Base-by-base conservation (phyloP, 495 filamentous ascomycete genomes). In the Terfezia boudieri region DNA sequence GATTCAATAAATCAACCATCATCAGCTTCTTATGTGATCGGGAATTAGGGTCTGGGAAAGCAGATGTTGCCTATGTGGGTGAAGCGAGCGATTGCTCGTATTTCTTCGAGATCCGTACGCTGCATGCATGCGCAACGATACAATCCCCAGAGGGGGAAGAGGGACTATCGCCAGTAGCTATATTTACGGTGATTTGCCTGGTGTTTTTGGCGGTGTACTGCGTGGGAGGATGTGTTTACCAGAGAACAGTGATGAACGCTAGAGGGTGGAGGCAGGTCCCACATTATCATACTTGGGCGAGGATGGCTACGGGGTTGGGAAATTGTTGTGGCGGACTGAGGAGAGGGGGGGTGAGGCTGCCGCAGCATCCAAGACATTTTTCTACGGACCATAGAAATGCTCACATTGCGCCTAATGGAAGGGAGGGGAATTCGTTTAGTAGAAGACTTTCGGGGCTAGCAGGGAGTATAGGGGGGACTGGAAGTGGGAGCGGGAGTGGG, bases 251-350 rank as follows among this genome's bases (percentile, higher is more conserved):
- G 55, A 84, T 86, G 70, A 84, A 96, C 65, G 87, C 92, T 54
- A 74, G 92, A 36, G 92, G 92, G 32, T 99, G 88, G 92, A 76
- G 83, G 58, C 92, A 96, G 64, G 73, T 95, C 56, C 92, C 92
- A 14, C 95, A 99, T 67, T 95, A 88, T 70, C 77, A 74, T 56
- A 72, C 94, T 52, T 99, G 92, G 92, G 79, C 84, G 35, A 81
- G 84, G n/a, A 82, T 94, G 43, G 74, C 83, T 58, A 77, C 79
- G 53, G 90, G 93, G 61, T 61, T 74, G 90, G 94, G 77, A 75
- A 80, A 12, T 16, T 17, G 23, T 55, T 26, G 54, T 64, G 8
- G 53, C 55, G n/a, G 55, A 50, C 20, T 57, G 60, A n/a, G 35
- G 59, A 52, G 63, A 63, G 55, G 59, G 55, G 6, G 56, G 59